A percentile compares a stretch with the other conserved stretches of the same genome.
These are phyloP conservation scores for Populus alba DNA, from an alignment of 345 rosid species.

Conservation along the genomic window DNA sequence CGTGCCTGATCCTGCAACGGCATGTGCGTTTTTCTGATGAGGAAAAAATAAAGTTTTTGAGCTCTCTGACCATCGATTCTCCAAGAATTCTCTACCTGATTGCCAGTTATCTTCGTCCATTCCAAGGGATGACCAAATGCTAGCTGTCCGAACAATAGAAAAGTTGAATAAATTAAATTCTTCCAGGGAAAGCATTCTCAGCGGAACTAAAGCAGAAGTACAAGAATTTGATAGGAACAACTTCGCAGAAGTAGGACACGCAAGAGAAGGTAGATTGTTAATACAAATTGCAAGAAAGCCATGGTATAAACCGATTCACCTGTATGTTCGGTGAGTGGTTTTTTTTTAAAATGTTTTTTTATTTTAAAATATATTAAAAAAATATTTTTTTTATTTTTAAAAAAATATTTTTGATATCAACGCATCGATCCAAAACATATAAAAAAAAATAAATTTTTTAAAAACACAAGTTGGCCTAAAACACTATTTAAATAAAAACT, in stretches of 20 bases:
- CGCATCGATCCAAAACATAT: no score
- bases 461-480: fast-evolving
- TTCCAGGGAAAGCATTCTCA: background rate
- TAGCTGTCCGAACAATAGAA: background rate
- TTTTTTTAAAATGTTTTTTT: no score
- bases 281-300: no score
- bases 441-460: no score
- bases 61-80: background rate
- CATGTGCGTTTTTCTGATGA: background rate
- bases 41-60: background rate
- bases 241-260: background rate
- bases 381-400: no score
- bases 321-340: no score
- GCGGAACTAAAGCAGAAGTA: background rate
- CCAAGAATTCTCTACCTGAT: background rate
- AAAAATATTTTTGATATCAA: no score
- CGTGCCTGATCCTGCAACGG: background rate
- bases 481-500: no score
- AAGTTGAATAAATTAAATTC: background rate
- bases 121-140: background rate
- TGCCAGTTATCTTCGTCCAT: background rate
- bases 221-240: background rate
- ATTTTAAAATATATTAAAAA: no score
- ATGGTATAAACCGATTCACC: no score
- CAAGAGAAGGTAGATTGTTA: background rate